A percentile compares a stretch with the other conserved stretches of the same genome.
Conservation (phyloP, 2,329 filamentous ascomycete species). For the Berkeleyomyces rouxiae region DNA sequence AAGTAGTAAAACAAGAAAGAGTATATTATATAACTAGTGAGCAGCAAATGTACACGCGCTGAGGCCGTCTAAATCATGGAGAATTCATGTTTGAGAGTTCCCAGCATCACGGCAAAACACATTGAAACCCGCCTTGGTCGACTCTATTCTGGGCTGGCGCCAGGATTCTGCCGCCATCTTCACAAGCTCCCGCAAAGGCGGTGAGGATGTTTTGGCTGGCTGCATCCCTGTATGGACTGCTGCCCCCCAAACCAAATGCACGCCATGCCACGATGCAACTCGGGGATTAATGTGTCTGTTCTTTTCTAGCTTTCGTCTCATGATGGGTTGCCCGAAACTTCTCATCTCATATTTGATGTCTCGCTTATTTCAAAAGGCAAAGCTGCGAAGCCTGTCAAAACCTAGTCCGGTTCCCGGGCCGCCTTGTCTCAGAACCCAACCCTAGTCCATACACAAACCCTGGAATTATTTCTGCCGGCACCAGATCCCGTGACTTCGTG, state of each 20-base stretch:
- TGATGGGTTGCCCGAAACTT: not conserved
- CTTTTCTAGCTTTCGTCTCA: not conserved
- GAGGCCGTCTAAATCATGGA: not conserved
- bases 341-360: conserved; percentile 2
- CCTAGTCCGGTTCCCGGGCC: not conserved
- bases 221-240: too few species aligned
- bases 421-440: not conserved
- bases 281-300: not conserved
- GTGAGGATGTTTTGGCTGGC: not conserved
- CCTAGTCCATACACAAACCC: not conserved
- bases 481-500: conserved; percentile 7
- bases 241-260: too few species aligned
- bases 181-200: conserved; percentile 10
- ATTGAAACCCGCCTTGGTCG: not conserved
- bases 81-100: not conserved
- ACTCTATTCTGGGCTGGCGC: not conserved
- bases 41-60: not conserved
- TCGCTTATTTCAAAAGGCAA: not conserved
- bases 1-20: not conserved
- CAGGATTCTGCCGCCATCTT: conserved; percentile 12
- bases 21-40: not conserved
- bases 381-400: not conserved
- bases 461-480: not conserved
- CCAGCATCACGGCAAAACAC: not conserved
- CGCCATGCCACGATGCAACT: too few species aligned